Base-by-base conservation (phyloP, 495 filamentous ascomycete species). In the Amphirosellinia nigrospora region DNA sequence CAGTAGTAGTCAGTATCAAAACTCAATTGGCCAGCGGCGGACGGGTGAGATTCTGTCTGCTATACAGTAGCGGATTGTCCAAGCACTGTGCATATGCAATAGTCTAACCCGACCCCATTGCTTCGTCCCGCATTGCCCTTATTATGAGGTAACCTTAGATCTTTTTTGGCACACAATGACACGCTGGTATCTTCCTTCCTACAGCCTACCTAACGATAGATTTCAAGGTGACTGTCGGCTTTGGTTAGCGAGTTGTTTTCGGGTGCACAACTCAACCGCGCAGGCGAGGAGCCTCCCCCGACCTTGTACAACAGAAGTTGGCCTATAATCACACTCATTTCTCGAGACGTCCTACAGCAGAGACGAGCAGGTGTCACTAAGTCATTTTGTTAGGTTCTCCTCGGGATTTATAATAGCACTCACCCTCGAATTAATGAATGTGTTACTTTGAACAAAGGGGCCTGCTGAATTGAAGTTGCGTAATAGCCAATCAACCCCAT, bases 251-350 rank as follows among this genome's bases (percentile, higher is more conserved):
- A n/a, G n/a, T n/a, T n/a, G n/a, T n/a, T n/a, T n/a, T n/a, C n/a
- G n/a, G n/a, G n/a, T n/a, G n/a, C n/a, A n/a, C n/a, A n/a, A n/a
- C n/a, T n/a, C n/a, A n/a, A n/a, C n/a, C 34, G 7, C 6, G 16
- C 26, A 50, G 3, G 8, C 7, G 53, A 4, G 36, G 2, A 15
- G 10, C 36, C 45, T 59, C 39, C 38, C 48, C 52, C 39, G 53
- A 59, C 65, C 36, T 50, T 59, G 19, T 53, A 68, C 41, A 30
- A 38, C 53, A 68, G 43, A 34, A 11, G 28, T 43, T 43, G 16
- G n/a, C 32, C 26, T 2, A 60, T 4, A 23, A 39, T 8, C 4
- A 28, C 48, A 26, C 48, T 36, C 36, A 23, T 32, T 34, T n/a
- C 16, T 16, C 53, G 28, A 34, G 53, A 34, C 34, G 53, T 19